A percentile compares a stretch with the other conserved stretches of the same genome.
phyloP scores from a whole-genome alignment of 108 stramenopile genomes.

The Skeletonema menzelii region DNA sequence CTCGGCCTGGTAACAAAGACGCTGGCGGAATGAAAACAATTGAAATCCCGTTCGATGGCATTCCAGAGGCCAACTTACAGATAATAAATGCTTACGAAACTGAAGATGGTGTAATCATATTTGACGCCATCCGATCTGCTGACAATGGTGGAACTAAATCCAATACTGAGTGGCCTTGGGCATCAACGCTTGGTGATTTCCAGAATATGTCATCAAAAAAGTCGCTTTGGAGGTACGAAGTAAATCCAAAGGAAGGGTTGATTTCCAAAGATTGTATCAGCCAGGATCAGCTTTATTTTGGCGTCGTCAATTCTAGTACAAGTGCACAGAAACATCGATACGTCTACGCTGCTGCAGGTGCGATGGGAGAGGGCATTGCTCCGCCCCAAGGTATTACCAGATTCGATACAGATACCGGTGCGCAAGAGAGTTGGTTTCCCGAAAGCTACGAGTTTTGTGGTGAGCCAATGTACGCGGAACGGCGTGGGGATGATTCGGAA shows the following conservation, averaged over 20 bases:
- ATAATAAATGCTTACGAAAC: constrained; percentile 83
- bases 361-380: constrained; percentile 51
- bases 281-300: constrained; percentile 75
- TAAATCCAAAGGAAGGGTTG: constrained; percentile 45
- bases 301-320: constrained; percentile 60
- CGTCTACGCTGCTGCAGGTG: constrained; percentile 73
- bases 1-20: constrained; percentile 50
- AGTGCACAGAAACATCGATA: constrained; percentile 65
- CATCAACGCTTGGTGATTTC: constrained; percentile 57
- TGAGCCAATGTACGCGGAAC: constrained; percentile 82
- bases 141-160: constrained; percentile 7
- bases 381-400: constrained; percentile 85
- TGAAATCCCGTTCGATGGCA: constrained; percentile 71
- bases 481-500: constrained; percentile 39
- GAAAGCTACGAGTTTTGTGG: constrained; percentile 79
- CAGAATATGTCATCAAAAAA: constrained; percentile 46
- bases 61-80: constrained; percentile 69
- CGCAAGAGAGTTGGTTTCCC: constrained; percentile 71
- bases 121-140: constrained; percentile 80
- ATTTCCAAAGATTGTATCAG: constrained; percentile 60
- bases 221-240: constrained; percentile 75
- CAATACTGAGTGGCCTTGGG: constrained; percentile 70
- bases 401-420: constrained; percentile 53
- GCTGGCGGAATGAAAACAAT: constrained; percentile 44
- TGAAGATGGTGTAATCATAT: constrained; percentile 55